A percentile compares a stretch with the other conserved stretches of the same genome.
Conservation (phyloP, 2,329 filamentous ascomycete species). For the Trichoderma sp. region DNA sequence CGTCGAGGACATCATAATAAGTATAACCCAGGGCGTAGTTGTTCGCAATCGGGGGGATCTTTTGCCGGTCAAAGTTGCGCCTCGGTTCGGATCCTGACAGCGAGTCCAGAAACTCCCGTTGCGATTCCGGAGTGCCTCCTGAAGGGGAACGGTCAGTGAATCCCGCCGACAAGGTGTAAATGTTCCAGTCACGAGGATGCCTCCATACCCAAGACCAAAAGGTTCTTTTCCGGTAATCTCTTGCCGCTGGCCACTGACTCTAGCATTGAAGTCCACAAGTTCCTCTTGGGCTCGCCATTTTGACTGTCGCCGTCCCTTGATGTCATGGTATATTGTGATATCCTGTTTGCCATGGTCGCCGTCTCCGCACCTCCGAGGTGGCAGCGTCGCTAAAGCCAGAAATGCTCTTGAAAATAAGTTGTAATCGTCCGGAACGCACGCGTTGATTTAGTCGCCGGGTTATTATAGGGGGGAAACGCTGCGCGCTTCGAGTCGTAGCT, state of each 20-base stretch:
- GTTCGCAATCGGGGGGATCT: constrained; percentile 79
- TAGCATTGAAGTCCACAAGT: constrained; percentile 93
- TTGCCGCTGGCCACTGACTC: constrained; percentile 88
- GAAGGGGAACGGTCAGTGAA: constrained; percentile 32
- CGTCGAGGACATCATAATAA: constrained; percentile 90
- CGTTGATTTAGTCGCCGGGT: neutral
- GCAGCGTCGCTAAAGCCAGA: constrained; percentile 4
- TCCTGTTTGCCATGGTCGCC: constrained; percentile 52
- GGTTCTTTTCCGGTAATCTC: constrained; percentile 85
- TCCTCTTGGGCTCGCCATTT: constrained; percentile 73
- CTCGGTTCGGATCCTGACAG: constrained; percentile 54
- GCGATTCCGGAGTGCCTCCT: constrained; percentile 80
- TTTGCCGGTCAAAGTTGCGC: constrained; percentile 55
- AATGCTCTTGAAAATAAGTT: constrained; percentile 11
- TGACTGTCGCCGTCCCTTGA: constrained; percentile 56
- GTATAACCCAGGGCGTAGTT: constrained; percentile 92
- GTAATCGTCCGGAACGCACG: neutral
- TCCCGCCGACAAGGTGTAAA: neutral
- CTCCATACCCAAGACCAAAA: constrained; percentile 73
- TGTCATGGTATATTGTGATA: constrained; percentile 58
- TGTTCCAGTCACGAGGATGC: neutral
- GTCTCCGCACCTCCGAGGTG: constrained; percentile 21
- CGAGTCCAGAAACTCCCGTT: constrained; percentile 77
- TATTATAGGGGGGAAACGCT: constrained; percentile 1
- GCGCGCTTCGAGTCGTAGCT: constrained; percentile 25